Percentiles rank a stretch among this genome's conserved stretches.
phyloP scores from a whole-genome alignment of 208 protist genomes.

The Acanthamoeba healyi region DNA sequence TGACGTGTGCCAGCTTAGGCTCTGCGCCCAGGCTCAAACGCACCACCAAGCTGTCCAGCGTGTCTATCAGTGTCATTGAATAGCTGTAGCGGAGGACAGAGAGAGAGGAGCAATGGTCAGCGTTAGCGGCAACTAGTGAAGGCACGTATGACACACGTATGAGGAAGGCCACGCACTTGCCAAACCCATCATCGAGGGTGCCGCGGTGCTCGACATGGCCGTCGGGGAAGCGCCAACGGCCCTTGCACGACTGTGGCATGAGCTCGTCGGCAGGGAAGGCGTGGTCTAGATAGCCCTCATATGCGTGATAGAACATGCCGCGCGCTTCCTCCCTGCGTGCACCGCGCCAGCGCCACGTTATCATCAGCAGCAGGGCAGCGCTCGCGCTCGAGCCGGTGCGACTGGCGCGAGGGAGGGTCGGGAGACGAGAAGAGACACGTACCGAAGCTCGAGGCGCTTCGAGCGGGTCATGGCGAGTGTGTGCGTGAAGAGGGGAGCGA shows the following conservation, averaged over 20 bases:
- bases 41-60: slow-evolving; percentile 72
- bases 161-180: background rate
- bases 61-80: background rate
- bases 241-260: slow-evolving; percentile 87
- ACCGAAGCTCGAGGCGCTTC: no score
- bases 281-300: slow-evolving; percentile 91
- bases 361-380: background rate
- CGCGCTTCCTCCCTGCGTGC: slow-evolving; percentile 84
- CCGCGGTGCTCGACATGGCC: slow-evolving; percentile 36
- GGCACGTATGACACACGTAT: background rate
- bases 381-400: no score
- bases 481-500: no score
- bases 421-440: no score
- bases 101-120: background rate
- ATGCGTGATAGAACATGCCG: slow-evolving; percentile 93
- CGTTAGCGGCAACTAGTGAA: no score
- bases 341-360: no score
- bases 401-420: no score
- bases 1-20: no score
- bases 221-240: slow-evolving; percentile 28
- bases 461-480: no score
- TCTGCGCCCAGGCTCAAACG: no score
- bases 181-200: background rate
- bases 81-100: background rate
- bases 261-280: slow-evolving; percentile 94